These are phyloP conservation scores for Kwoniella shivajii DNA, from an alignment of 1,284 basidiomycete genomes.

Conservation along the genomic window DNA sequence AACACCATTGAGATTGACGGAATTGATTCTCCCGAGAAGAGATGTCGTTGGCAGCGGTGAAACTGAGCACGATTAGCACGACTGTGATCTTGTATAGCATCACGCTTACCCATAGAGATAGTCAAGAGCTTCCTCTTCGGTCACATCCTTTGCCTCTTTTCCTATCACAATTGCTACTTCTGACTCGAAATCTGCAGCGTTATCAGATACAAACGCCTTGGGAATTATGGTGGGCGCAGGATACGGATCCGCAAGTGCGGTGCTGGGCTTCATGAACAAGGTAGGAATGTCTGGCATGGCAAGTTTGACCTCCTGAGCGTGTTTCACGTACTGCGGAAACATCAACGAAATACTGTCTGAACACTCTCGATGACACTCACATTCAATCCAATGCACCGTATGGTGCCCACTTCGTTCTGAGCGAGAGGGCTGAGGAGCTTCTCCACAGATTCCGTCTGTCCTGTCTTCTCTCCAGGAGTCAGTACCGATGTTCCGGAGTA, in stretches of 20 bases:
- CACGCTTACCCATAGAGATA: conserved; percentile 69
- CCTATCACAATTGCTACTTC: conserved; percentile 85
- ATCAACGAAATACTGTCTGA: background rate
- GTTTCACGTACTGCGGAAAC: conserved; percentile 52
- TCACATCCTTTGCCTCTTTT: conserved; percentile 74
- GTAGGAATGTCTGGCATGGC: conserved; percentile 42
- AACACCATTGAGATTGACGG: conserved; percentile 34
- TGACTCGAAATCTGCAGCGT: conserved; percentile 82
- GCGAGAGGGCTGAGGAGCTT: conserved; percentile 49
- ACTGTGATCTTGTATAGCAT: too few relatives aligned
- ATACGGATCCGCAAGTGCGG: conserved; percentile 41
- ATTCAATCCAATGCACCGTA: conserved; percentile 51
- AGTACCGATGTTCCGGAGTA: conserved; percentile 45
- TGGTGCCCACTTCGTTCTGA: conserved; percentile 44
- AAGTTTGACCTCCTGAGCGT: conserved; percentile 50
- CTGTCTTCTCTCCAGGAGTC: conserved; percentile 45
- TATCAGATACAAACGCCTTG: conserved; percentile 62
- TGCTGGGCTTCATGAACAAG: conserved; percentile 48
- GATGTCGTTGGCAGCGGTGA: conserved; percentile 55
- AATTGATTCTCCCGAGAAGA: conserved; percentile 40
- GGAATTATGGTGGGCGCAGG: conserved; percentile 44
- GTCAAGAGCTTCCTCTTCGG: conserved; percentile 73
- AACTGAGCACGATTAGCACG: conserved; percentile 30
- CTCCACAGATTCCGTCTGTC: conserved; percentile 35
- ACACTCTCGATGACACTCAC: conserved; percentile 27